phyloP scores from a whole-genome alignment of 2,329 filamentous ascomycete species.

The Penicillium sp. region DNA sequence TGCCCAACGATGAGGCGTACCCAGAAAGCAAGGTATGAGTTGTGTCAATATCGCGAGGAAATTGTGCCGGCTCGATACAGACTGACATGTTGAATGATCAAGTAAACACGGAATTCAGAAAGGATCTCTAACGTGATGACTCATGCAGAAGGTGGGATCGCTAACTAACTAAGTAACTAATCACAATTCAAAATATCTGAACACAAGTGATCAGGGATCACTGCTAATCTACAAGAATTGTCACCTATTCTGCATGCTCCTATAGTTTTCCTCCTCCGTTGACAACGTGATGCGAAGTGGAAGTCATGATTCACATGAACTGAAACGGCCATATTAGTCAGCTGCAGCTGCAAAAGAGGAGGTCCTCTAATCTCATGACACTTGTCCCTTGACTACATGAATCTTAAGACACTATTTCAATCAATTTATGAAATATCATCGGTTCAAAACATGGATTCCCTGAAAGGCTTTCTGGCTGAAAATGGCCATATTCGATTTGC shows the following conservation, averaged over 20 bases:
- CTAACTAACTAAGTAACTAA: too few relatives aligned
- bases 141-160: neutral
- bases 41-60: slow-evolving; percentile 43
- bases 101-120: neutral
- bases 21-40: slow-evolving; percentile 46
- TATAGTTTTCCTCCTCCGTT: too few relatives aligned
- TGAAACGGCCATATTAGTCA: too few relatives aligned
- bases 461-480: slow-evolving; percentile 6
- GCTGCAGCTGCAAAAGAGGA: too few relatives aligned
- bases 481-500: slow-evolving; percentile 14
- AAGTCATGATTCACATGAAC: too few relatives aligned
- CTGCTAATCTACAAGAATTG: too few relatives aligned
- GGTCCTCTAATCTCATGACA: too few relatives aligned
- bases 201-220: too few relatives aligned
- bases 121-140: neutral
- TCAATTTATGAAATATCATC: neutral
- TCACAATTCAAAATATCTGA: too few relatives aligned
- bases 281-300: too few relatives aligned
- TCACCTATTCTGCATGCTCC: too few relatives aligned
- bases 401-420: neutral
- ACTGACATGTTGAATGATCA: slow-evolving; percentile 10
- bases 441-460: neutral
- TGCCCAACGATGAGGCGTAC: slow-evolving; percentile 47
- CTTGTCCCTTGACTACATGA: too few relatives aligned
- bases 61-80: slow-evolving; percentile 40